Evolutionary conservation across 495 filamentous ascomycete genomes (phyloP), one percentile per base, ranked within the genome.

Genomic region (Penicillium ucsense): DNA sequence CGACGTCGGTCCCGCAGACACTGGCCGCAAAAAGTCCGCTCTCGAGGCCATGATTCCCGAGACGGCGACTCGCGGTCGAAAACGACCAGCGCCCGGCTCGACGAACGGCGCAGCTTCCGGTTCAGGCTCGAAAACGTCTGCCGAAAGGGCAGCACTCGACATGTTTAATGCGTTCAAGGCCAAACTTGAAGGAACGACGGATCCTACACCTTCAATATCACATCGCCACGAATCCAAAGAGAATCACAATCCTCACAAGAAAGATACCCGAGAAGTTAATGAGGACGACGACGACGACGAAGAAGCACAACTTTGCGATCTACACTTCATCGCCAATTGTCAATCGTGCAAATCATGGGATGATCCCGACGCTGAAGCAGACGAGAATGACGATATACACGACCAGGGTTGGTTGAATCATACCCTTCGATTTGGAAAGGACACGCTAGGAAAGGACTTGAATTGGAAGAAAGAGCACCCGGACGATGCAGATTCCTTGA

Each of bases 271-370:
- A 20, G 20, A 20, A 20, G 20, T 20, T 20, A 20, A 20, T 20
- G 20, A 20, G 20, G 20, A 20, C 20, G 20, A 20, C 20, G 20
- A n/a, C n/a, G 76, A 80, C 38, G 83, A 87, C 39, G 81, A 80
- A 50, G 86, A 91, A 62, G 75, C 76, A 0, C 73, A 74, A 36
- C 70, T 94, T 10, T 95, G 89, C 58, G 88, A 95, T 60, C 72
- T 95, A 4, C 89, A 95, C 56, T 95, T 95, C 68, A 90, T 97
- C 54, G 83, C 83, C 6, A 83, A 89, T 52, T 99, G 92, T 63
- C 85, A 94, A 50, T 94, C 87, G 34, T 99, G 92, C 65, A 73
- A 78, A 42, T 74, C 81, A 1, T 96, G 90, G 87, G 57, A 73
- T 38, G 57, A 70, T 6, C 56, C 65, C 12, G 49, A 63, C 0